Conservation (phyloP, 148 eudicot species). For the Rhododendron ferrugineum region DNA sequence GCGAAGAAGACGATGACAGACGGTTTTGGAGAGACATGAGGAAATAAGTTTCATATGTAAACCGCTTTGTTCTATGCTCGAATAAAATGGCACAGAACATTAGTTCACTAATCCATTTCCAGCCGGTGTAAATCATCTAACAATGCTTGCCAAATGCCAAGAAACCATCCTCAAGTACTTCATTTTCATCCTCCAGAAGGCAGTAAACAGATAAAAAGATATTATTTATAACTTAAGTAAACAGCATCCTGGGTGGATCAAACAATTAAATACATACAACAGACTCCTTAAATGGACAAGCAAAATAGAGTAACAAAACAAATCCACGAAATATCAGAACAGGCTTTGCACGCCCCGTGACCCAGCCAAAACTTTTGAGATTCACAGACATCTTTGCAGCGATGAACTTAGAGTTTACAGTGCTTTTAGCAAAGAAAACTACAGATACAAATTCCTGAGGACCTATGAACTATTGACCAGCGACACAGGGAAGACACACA, state of each 20-base stretch:
- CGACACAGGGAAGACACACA: not conserved
- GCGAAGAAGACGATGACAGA: not conserved
- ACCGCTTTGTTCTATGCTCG: not conserved
- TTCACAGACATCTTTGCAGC: not conserved
- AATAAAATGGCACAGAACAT: not conserved
- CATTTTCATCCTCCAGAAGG: not conserved
- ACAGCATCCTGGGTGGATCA: not conserved
- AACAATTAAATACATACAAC: not conserved
- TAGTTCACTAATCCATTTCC: not conserved
- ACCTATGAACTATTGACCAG: not conserved
- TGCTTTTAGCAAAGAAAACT: not conserved
- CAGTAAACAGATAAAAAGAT: not conserved
- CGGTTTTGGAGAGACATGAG: not conserved
- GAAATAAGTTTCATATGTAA: not conserved
- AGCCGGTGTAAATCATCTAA: not conserved
- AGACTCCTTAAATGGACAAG: not conserved
- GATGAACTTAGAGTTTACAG: not conserved
- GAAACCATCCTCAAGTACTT: not conserved
- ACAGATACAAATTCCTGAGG: not conserved
- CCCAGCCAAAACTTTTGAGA: not conserved
- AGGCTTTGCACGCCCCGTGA: not conserved
- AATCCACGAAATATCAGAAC: not conserved
- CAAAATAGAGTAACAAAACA: not conserved
- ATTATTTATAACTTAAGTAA: not conserved
- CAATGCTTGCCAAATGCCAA: not conserved